These are phyloP conservation scores for Eucalyptus marginata DNA, from an alignment of 345 rosid species.

Conservation along the genomic window DNA sequence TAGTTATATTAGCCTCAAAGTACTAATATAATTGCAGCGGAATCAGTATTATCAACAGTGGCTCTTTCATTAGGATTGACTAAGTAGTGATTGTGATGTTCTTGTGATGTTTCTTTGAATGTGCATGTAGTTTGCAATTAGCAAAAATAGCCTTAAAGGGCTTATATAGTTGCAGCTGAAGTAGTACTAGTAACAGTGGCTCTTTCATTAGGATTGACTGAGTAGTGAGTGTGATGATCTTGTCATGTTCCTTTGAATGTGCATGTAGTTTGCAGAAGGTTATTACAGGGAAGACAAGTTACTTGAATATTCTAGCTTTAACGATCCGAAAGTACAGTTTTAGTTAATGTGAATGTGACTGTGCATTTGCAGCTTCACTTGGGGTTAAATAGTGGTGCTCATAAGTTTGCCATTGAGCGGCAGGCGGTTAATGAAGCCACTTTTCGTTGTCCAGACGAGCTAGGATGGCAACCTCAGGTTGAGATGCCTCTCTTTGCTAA, in stretches of 20 bases:
- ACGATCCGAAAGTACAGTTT: background rate
- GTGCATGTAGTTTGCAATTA: background rate
- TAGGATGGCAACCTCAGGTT: conserved; percentile 99
- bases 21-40: background rate
- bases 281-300: background rate
- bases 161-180: background rate
- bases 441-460: conserved; percentile 88
- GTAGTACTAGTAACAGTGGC: background rate
- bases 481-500: background rate
- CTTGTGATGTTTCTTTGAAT: background rate
- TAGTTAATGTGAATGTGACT: background rate
- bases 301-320: background rate
- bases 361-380: conserved; percentile 48
- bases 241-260: background rate
- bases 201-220: background rate
- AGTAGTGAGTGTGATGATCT: background rate
- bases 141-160: background rate
- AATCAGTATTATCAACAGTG: background rate
- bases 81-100: background rate
- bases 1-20: background rate
- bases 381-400: conserved; percentile 96
- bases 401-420: conserved; percentile 71
- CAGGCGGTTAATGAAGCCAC: conserved; percentile 98
- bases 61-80: background rate
- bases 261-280: background rate